Conservation (phyloP, 2,329 filamentous ascomycete genomes). For the Apiospora pterosperma region DNA sequence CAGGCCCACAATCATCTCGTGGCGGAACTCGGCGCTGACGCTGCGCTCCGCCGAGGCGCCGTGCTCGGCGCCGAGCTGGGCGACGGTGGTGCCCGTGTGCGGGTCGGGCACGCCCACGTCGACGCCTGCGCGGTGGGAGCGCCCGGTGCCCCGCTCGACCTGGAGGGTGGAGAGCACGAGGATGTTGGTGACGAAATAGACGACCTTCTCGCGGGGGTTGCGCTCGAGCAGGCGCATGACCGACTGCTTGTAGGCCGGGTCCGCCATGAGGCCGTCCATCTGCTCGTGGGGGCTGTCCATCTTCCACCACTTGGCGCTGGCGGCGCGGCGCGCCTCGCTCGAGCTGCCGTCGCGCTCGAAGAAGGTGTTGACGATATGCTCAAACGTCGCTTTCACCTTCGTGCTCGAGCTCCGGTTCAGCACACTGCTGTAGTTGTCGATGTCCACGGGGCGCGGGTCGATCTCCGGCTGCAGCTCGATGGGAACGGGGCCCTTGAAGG, state of each 20-base stretch:
- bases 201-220: not conserved
- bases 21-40: not conserved
- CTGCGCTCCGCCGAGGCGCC: not conserved
- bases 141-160: not conserved
- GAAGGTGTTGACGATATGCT: not conserved
- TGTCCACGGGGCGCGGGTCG: not conserved
- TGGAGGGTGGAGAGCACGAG: not conserved
- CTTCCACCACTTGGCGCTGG: conserved; percentile 1
- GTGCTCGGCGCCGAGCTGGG: not conserved
- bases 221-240: not conserved
- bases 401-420: not conserved
- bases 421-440: not conserved
- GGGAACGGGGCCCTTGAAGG: not conserved
- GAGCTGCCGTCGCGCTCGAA: not conserved
- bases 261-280: not conserved
- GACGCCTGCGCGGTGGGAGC: not conserved
- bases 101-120: not conserved
- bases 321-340: not conserved
- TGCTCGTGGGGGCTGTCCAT: not conserved
- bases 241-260: not conserved
- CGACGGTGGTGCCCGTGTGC: not conserved
- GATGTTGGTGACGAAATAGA: not conserved
- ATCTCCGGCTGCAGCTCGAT: not conserved
- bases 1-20: not conserved
- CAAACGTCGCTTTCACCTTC: not conserved